A percentile compares a stretch with the other conserved stretches of the same genome.
Evolutionary conservation across 2,329 filamentous ascomycete species (phyloP).

Genomic region (Colletotrichum incanum): DNA sequence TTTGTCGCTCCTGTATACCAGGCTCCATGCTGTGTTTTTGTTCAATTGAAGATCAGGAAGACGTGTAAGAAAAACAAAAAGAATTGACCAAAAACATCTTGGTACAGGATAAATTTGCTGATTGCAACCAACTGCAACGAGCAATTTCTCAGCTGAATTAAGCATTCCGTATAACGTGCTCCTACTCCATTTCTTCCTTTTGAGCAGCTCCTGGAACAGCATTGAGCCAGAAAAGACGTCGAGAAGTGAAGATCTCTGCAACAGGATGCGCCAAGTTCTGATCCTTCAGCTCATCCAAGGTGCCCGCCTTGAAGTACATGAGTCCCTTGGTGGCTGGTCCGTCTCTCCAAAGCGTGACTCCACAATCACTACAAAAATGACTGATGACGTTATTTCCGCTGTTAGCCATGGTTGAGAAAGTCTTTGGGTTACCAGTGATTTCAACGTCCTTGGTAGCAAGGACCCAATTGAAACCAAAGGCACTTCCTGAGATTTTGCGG

Average conservation of each 20-base stretch:
- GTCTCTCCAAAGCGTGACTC: slow-evolving; percentile 27
- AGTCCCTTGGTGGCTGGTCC: slow-evolving; percentile 3
- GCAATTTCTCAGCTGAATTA: too few relatives aligned
- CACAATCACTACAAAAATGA: slow-evolving; percentile 25
- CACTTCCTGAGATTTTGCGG: slow-evolving; percentile 30
- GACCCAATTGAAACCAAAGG: slow-evolving; percentile 28
- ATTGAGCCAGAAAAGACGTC: slow-evolving; percentile 10
- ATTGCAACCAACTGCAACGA: too few relatives aligned
- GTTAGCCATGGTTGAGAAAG: slow-evolving; percentile 4
- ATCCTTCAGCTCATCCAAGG: not conserved
- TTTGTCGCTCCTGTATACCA: too few relatives aligned
- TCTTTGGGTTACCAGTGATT: not conserved
- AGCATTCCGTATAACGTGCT: too few relatives aligned
- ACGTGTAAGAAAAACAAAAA: too few relatives aligned
- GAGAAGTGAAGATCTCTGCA: slow-evolving; percentile 24
- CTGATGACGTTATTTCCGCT: slow-evolving; percentile 31
- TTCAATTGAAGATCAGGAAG: too few relatives aligned
- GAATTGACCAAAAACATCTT: too few relatives aligned
- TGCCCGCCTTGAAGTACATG: slow-evolving; percentile 28
- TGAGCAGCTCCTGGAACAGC: slow-evolving; percentile 11
- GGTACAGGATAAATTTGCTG: too few relatives aligned
- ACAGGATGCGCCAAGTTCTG: not conserved
- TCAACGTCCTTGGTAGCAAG: not conserved
- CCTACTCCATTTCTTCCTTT: slow-evolving; percentile 26
- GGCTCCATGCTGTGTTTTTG: too few relatives aligned